Evolutionary conservation across 805 yeast species (phyloP).

Genomic region (Monosporozyma siamensis): DNA sequence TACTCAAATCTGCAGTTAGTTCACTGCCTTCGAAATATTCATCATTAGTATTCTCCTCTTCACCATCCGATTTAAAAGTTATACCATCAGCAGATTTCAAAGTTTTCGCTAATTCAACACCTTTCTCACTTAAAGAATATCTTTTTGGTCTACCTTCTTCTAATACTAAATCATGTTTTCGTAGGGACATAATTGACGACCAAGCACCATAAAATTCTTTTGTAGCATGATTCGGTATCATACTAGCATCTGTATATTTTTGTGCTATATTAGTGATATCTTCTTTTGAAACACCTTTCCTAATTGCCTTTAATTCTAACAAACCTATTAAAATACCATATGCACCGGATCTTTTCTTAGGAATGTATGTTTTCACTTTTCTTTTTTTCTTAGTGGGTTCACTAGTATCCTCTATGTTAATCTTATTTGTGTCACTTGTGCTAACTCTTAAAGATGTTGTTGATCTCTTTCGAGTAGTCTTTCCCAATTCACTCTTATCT

Average conservation of each 20-base stretch:
- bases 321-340: conserved; percentile 69
- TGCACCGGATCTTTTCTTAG: conserved; percentile 70
- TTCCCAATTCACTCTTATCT: conserved; percentile 8
- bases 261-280: conserved; percentile 48
- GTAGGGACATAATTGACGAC: conserved; percentile 55
- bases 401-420: conserved; percentile 1
- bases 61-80: conserved; percentile 18
- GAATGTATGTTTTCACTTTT: conserved; percentile 45
- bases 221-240: conserved; percentile 49
- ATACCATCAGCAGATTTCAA: conserved; percentile 41
- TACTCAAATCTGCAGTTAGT: conserved; percentile 17
- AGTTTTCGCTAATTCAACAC: conserved; percentile 49
- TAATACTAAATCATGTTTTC: conserved; percentile 48
- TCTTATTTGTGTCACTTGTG: conserved; percentile 8
- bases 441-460: conserved; percentile 12
- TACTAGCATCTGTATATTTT: conserved; percentile 48
- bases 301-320: conserved; percentile 36
- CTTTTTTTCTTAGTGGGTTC: conserved; percentile 15
- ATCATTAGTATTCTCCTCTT: background rate
- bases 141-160: conserved; percentile 48
- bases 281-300: conserved; percentile 54
- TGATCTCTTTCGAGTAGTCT: conserved; percentile 11
- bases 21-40: conserved; percentile 7
- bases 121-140: conserved; percentile 62
- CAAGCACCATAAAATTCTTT: conserved; percentile 67